Base-by-base conservation (phyloP, 75 land plant species). In the Cryptomeria japonica region DNA sequence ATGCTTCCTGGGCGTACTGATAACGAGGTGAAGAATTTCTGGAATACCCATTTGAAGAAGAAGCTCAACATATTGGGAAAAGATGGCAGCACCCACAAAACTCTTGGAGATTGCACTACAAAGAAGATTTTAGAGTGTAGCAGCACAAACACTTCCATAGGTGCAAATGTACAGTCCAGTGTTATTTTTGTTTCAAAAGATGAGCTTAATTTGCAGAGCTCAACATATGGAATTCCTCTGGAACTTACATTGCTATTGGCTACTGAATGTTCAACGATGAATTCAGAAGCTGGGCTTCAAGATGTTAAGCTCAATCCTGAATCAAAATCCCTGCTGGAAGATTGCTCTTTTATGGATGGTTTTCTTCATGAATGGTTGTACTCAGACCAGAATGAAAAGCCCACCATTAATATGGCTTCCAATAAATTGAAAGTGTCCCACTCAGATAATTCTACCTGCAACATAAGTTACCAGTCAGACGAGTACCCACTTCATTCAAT, bases 1-100 rank as follows among this genome's bases (percentile, higher is more conserved):
- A 34, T 32, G 80, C 42, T 78, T 3, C 80, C 80, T 18, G 80
- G 44, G 22, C 12, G 42, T 32, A 78, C 80, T 5, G 42, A 78
- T 36, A 78, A 78, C 44, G 42, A 78, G 80, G 38, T 78, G 19
- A 78, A 78, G 80, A 78, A 78, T 78, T 78, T 78, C 1, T 78
- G 42, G 80, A 11, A 39, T 18, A 38, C 44, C 41, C 80, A 16
- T 78, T 36, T 78, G 44, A 78, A 78, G 80, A 78, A 78, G 44
- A 64, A 64, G 19, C 70, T 64, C 14, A 51, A 51, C 15, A 51
- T 49, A 12, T 51, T 51, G 55, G 55, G 55, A 51, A 51, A 2
- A 49, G 12, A 49, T 8, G 8, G 15, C 15, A 51, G 15, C 13
- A 14, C 55, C 55, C 55, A 51, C 14, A 51, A 51, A 51, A 12